Evolutionary conservation across 2,329 filamentous ascomycete species (phyloP), one percentile per base, ranked within the genome.

Genomic region (Claviceps pazoutovae): DNA sequence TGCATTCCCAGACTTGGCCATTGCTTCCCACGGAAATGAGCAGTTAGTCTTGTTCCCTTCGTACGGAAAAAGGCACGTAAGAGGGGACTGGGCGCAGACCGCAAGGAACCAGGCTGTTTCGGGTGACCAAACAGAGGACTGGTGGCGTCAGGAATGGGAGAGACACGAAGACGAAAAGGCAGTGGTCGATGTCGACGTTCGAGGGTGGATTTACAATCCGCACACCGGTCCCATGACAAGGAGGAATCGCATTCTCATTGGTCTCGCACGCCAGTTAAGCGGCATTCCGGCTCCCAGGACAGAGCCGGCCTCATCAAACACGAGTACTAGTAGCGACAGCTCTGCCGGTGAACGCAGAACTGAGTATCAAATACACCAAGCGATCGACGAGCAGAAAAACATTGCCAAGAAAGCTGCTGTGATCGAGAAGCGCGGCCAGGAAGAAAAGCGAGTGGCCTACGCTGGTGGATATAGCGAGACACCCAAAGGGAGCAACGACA

Each of bases 21-120:
- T 95, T 54, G 79, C 85, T 16, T 78, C 82, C 11, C 83, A 82
- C 55, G 90, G 88, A 13, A 80, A 88, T 54, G 89, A 96, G 65
- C 88, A 97, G 69, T 88, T 98, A 82, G 80, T 98, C 9, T 66
- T 98, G 23, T 98, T 98, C 59, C 93, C 93, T 0, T 96, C 88
- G 50, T 98, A 98, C 64, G 88, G 88, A 8, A 82, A 90, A 62
- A 76, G 75, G 55, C 84, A 94, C 64, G 66, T 78, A 37, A 83
- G 69, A 63, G 64, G 67, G 56, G 66, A 66, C n/a, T 68, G 67
- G 58, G 59, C 56, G n/a, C 60, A 66, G 17, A 55, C 56, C 36
- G 53, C 60, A 23, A 55, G 59, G 23, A 64, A 64, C 51, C 57
- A 61, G 34, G 56, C 58, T 38, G 59, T 55, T 41, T 59, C 56